A percentile compares a stretch with the other conserved stretches of the same genome.
phyloP scores from a whole-genome alignment of 2,329 filamentous ascomycete genomes.

The Nemania serpens region DNA sequence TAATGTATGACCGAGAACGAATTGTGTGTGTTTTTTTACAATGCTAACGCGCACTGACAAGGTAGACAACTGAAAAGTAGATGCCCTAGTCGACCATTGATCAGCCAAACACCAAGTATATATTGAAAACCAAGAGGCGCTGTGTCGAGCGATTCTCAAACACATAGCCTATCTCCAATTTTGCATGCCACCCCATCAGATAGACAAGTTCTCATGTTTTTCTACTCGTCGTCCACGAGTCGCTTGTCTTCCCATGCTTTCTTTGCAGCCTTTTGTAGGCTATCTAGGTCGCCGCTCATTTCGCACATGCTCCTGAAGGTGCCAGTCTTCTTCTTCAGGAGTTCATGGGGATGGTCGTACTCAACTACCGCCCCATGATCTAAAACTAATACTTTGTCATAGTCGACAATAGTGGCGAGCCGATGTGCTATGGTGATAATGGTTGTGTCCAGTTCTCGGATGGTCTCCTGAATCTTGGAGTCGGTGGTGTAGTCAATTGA shows the following conservation, averaged over 20 bases:
- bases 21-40: constrained; percentile 7
- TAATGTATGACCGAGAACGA: not conserved
- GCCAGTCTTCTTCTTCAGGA: constrained; percentile 73
- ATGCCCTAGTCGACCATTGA: not conserved
- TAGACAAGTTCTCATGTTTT: constrained; percentile 1
- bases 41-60: not conserved
- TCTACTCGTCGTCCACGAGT: constrained; percentile 47
- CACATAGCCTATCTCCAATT: not conserved
- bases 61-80: not conserved
- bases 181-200: not conserved
- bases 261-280: constrained; percentile 58
- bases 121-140: constrained; percentile 8
- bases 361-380: constrained; percentile 88
- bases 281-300: constrained; percentile 62
- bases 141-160: not conserved
- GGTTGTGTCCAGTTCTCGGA: constrained; percentile 89
- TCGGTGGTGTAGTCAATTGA: constrained; percentile 98
- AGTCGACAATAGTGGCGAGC: constrained; percentile 95
- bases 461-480: constrained; percentile 93
- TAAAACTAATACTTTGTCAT: constrained; percentile 94
- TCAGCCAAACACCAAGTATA: constrained; percentile 9
- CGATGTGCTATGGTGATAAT: constrained; percentile 97
- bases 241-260: constrained; percentile 52
- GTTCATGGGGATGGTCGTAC: constrained; percentile 85
- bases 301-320: constrained; percentile 68